Evolutionary conservation across 1,284 basidiomycete genomes (phyloP).

Genomic region (Cerrena zonata): DNA sequence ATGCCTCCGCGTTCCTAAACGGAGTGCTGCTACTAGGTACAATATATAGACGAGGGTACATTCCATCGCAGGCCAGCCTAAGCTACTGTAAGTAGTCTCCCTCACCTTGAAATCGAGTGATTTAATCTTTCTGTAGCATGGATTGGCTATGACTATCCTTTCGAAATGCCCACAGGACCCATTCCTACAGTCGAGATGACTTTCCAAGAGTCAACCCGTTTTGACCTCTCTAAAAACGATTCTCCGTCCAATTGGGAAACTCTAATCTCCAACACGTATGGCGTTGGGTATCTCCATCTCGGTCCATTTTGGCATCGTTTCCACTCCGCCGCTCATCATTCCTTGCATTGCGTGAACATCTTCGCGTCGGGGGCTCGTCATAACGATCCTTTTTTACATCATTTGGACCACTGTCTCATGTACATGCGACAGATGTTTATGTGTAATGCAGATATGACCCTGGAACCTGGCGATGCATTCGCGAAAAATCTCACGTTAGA

Average conservation of each 20-base stretch:
- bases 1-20: not conserved
- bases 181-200: constrained; percentile 7
- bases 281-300: constrained; percentile 7
- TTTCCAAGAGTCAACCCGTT: constrained; percentile 7
- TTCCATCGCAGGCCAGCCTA: not conserved
- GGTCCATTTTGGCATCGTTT: constrained; percentile 6
- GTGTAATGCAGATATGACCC: constrained; percentile 26
- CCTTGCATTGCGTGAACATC: constrained; percentile 7
- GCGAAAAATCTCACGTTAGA: constrained; percentile 5
- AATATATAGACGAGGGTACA: not conserved
- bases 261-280: constrained; percentile 5
- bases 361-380: not conserved
- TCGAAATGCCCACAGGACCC: constrained; percentile 8
- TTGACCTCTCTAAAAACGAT: constrained; percentile 3
- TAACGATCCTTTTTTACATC: constrained; percentile 14
- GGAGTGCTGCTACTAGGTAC: not conserved
- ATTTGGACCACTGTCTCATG: constrained; percentile 27
- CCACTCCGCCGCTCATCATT: constrained; percentile 7
- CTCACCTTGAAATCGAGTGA: not conserved
- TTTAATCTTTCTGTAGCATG: not conserved
- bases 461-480: constrained; percentile 19
- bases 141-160: constrained; percentile 5
- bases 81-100: not conserved
- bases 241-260: constrained; percentile 7
- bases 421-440: constrained; percentile 28